Base-by-base conservation (phyloP, 805 yeast species). In the Candida nanaspora region DNA sequence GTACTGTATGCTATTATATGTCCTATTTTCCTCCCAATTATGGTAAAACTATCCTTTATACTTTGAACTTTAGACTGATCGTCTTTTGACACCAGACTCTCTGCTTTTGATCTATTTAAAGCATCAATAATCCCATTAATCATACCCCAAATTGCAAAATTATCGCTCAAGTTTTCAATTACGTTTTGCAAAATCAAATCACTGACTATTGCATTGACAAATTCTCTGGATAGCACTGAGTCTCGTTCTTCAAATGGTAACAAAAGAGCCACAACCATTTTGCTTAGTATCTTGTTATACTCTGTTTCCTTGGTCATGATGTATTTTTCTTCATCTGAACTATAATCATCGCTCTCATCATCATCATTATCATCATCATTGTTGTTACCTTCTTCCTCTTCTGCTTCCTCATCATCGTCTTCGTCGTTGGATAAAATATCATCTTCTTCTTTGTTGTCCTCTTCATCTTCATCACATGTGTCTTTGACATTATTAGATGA, bases 61-160 rank as follows among this genome's bases (percentile, higher is more conserved):
- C 21, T 34, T n/a, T n/a, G n/a, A n/a, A n/a, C n/a, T n/a, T n/a
- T n/a, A n/a, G n/a, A n/a, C n/a, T n/a, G n/a, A n/a, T 22, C 33
- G 21, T 25, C 20, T 37, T 26, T 37, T 13, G 28, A 16, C 3
- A 15, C 18, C 8, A 3, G 10, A 3, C 16, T 29, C 5, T 18
- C 20, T 14, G 6, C 14, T 18, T 10, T 23, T 8, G 27, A 23
- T 23, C 11, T 11, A 23, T 23, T 11, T 23, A 23, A 23, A 8
- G 27, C 11, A 7, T 23, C 10, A 7, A 23, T 11, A 23, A 23
- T 23, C 10, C 10, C 27, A 23, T 16, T n/a, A 5, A 31, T 31
- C 13, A 31, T 31, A 6, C 34, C 74, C 64, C 77, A 70, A 2
- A 76, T 46, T 53, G 71, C 66, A 57, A 72, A 76, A n/a, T 75